These are phyloP conservation scores for Talaromyces pinophilus DNA, from an alignment of 2,329 filamentous ascomycete genomes.

Conservation along the genomic window DNA sequence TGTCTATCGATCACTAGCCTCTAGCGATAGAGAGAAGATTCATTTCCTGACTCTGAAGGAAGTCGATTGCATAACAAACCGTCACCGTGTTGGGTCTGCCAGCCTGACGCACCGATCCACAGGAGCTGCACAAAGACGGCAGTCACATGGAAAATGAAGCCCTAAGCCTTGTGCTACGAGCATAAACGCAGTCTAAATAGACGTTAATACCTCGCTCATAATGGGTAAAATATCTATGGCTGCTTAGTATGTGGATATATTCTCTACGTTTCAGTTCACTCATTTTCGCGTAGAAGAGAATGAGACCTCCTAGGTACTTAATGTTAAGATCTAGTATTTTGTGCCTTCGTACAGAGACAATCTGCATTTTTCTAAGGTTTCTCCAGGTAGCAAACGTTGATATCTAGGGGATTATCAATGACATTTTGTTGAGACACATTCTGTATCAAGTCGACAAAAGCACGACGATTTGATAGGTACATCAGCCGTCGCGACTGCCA, in stretches of 20 bases:
- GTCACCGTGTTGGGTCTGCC: not conserved
- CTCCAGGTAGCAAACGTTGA: not conserved
- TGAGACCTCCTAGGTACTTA: too few relatives aligned
- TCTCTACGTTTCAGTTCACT: not conserved
- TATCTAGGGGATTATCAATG: not conserved
- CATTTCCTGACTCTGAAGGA: not conserved
- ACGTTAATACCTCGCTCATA: not conserved
- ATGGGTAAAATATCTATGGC: not conserved
- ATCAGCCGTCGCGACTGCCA: slow-evolving; percentile 58
- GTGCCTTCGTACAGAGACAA: not conserved
- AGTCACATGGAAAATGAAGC: not conserved
- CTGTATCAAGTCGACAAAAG: slow-evolving; percentile 46
- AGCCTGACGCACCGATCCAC: not conserved
- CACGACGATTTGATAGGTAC: slow-evolving; percentile 59
- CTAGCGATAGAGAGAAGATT: not conserved
- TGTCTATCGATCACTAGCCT: not conserved
- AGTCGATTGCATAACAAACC: not conserved
- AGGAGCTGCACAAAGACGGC: not conserved
- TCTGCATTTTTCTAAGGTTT: not conserved
- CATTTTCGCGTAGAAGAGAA: too few relatives aligned
- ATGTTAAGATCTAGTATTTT: too few relatives aligned
- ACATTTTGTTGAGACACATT: not conserved
- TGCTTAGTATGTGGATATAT: not conserved
- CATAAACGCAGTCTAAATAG: too few relatives aligned
- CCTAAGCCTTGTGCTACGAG: not conserved